These are phyloP conservation scores for Chalciporus sphaerocephalus DNA, from an alignment of 768 basidiomycete species.

Conservation along the genomic window DNA sequence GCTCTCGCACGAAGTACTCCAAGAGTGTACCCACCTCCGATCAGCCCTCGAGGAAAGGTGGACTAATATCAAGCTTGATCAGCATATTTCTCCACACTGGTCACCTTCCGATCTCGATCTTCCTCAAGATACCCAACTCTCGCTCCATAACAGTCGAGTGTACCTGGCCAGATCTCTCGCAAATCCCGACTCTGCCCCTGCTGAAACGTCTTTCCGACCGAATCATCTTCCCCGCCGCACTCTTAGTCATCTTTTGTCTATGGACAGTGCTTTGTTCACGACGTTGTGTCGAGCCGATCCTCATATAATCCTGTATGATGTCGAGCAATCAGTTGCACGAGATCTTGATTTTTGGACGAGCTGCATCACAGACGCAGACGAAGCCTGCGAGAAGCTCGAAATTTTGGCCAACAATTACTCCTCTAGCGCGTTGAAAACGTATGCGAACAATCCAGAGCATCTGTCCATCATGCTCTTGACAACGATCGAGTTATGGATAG, in stretches of 20 bases:
- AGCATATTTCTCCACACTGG: slow-evolving; percentile 25
- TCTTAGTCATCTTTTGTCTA: slow-evolving; percentile 8
- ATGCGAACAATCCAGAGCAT: slow-evolving; percentile 34
- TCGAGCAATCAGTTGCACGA: slow-evolving; percentile 31
- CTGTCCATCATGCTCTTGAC: slow-evolving; percentile 39
- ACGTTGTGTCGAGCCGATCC: slow-evolving; percentile 4
- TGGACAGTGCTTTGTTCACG: slow-evolving; percentile 1
- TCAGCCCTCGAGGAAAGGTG: neutral
- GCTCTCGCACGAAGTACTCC: neutral
- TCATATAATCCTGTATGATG: slow-evolving; percentile 26
- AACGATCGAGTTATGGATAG: slow-evolving; percentile 31
- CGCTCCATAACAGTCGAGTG: slow-evolving; percentile 24
- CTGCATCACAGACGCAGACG: slow-evolving; percentile 1
- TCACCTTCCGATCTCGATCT: slow-evolving; percentile 24
- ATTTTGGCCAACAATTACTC: slow-evolving; percentile 24
- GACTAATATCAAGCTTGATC: neutral
- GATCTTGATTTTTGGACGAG: slow-evolving; percentile 31
- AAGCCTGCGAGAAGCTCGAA: slow-evolving; percentile 7
- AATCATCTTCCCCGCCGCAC: neutral
- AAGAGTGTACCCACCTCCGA: neutral
- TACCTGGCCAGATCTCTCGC: slow-evolving; percentile 26
- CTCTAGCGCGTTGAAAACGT: slow-evolving; percentile 20
- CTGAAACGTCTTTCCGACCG: neutral
- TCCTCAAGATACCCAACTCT: slow-evolving; percentile 30
- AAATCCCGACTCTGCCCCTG: neutral